Base-by-base conservation (phyloP, 2,329 filamentous ascomycete species). In the Hymenoscyphus occultus region DNA sequence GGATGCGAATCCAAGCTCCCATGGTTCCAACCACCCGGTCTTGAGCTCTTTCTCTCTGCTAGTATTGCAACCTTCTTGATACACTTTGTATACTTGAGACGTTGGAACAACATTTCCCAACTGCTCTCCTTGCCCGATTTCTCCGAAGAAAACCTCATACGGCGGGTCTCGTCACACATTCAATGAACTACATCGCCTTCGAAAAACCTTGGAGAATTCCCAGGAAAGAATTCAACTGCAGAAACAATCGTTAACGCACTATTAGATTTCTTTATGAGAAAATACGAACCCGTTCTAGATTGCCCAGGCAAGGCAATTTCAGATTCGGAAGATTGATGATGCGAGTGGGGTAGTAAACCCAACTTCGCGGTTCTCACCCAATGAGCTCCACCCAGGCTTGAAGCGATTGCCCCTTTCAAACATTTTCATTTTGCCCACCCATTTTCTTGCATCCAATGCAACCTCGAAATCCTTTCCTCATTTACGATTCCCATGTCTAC, bases 301-400 rank as follows among this genome's bases (percentile, higher is more conserved):
- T 51, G 45, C 45, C 19, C 19, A 16, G 14, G 13, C 31, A 31
- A 14, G n/a, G 31, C 56, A 57, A 57, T 57, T 39, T 57, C 56
- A 12, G 28, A 9, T 35, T 57, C 56, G 56, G 56, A 57, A 57
- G 35, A 39, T 57, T 57, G 14, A 39, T 57, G 56, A 39, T 57
- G 56, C 16, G 32, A 57, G 56, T 57, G 56, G 32, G 48, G 48
- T 28, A 54, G 31, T 54, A 13, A 14, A 54, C 19, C 56, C 56
- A 57, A 22, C 48, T 19, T 35, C 16, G 56, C 56, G 3, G 35
- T 57, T 32, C 32, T 39, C 14, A 9, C 12, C 31, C 28, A 39
- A n/a, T 39, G 22, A 14, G 35, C 56, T 32, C 28, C 56, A 35
- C 56, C 56, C 16, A 57, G 31, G 28, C 56, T 39, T 57, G 32